Conservation (phyloP, 225 moss, liverwort and hornwort species). For the Thuidium tamariscinum region DNA sequence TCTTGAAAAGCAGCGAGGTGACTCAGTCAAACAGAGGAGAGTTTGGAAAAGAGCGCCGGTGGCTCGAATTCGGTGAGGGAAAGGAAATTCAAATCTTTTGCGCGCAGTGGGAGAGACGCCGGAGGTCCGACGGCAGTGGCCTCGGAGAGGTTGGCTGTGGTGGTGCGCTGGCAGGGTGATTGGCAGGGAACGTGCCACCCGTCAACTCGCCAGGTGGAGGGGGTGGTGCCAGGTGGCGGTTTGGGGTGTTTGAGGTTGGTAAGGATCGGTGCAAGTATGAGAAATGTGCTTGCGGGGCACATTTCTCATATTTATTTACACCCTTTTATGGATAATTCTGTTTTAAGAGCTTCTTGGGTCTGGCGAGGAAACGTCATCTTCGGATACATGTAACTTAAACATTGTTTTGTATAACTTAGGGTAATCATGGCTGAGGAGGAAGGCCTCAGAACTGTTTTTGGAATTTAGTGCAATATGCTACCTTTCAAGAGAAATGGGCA, state of each 20-base stretch:
- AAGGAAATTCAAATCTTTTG: background rate
- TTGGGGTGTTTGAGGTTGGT: background rate
- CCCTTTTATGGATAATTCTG: too few relatives aligned
- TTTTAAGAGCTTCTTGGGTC: too few relatives aligned
- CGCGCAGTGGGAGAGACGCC: background rate
- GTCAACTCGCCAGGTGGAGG: background rate
- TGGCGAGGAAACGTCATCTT: too few relatives aligned
- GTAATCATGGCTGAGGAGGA: too few relatives aligned
- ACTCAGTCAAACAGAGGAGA: background rate
- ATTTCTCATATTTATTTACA: background rate
- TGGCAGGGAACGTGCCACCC: background rate
- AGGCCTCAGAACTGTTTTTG: too few relatives aligned
- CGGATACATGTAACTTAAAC: too few relatives aligned
- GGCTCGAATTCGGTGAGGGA: too few relatives aligned
- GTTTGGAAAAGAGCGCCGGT: background rate
- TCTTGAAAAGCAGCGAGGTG: background rate
- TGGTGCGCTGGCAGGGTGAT: background rate
- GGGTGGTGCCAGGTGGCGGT: background rate
- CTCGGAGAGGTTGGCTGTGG: background rate
- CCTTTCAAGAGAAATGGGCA: too few relatives aligned
- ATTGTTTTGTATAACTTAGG: too few relatives aligned
- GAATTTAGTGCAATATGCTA: too few relatives aligned
- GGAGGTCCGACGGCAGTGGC: background rate
- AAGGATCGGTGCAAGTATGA: background rate
- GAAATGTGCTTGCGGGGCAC: background rate